Percentiles rank a stretch among this genome's conserved stretches.
Conservation (phyloP, 192 early-diverging fungal genomes). For the Backusella luteola region DNA sequence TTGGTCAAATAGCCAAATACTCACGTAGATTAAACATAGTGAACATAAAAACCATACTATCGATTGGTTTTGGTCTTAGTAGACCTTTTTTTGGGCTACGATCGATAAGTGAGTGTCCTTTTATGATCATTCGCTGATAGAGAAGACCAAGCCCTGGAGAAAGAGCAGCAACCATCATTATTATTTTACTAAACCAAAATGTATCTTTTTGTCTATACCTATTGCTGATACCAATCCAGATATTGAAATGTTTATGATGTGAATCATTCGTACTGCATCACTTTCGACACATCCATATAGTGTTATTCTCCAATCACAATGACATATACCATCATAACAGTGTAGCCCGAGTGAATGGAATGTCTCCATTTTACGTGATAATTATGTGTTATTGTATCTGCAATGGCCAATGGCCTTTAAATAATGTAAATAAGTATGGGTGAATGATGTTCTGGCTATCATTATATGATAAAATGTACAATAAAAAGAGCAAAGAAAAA, state of each 20-base stretch:
- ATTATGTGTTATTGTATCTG: neutral
- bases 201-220: neutral
- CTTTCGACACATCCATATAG: conserved; percentile 18
- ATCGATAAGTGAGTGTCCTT: conserved; percentile 20
- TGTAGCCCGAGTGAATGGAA: neutral
- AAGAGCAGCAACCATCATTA: neutral
- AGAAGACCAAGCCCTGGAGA: conserved; percentile 11
- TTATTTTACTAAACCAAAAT: neutral
- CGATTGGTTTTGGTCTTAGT: conserved; percentile 33
- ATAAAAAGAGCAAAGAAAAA: neutral
- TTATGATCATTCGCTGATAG: neutral
- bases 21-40: neutral
- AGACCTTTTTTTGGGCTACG: neutral
- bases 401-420: neutral
- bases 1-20: conserved; percentile 6
- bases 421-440: neutral
- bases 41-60: conserved; percentile 16
- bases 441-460: neutral
- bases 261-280: conserved; percentile 6
- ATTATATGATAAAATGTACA: neutral
- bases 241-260: conserved; percentile 18
- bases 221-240: conserved; percentile 16
- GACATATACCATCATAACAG: conserved; percentile 6
- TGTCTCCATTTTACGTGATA: neutral
- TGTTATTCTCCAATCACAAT: conserved; percentile 19